These are phyloP conservation scores for Teratosphaeria pseudoeucalypti DNA, from an alignment of 2,329 filamentous ascomycete genomes.

Conservation along the genomic window DNA sequence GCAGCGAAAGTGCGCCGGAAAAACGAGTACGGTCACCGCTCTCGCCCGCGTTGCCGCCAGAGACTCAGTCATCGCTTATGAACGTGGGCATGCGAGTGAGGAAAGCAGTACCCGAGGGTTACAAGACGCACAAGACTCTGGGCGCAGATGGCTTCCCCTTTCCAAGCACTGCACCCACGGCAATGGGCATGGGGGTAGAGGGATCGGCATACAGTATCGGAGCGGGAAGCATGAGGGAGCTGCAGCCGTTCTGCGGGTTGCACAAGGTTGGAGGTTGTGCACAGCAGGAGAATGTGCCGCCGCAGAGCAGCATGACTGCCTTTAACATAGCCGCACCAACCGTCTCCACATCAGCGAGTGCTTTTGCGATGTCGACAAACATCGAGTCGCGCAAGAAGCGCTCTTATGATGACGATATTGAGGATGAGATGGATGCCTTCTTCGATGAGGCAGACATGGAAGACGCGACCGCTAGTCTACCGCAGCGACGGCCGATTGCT, in stretches of 20 bases:
- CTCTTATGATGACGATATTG: conserved; percentile 26
- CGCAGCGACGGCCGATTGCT: conserved; percentile 9
- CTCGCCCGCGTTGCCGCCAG: conserved; percentile 48
- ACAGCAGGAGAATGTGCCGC: conserved; percentile 39
- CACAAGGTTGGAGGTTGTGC: conserved; percentile 62
- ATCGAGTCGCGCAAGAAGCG: conserved; percentile 18
- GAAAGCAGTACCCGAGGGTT: conserved; percentile 87
- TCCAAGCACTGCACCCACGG: conserved; percentile 20
- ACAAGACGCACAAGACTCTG: conserved; percentile 59
- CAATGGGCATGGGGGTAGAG: conserved; percentile 19
- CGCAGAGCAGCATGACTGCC: conserved; percentile 10
- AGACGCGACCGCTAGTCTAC: neutral
- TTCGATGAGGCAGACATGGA: conserved; percentile 19
- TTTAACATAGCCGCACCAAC: conserved; percentile 27
- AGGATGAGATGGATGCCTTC: conserved; percentile 25
- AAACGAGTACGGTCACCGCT: conserved; percentile 14
- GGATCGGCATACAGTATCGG: conserved; percentile 7
- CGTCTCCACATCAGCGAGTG: conserved; percentile 30
- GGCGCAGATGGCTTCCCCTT: conserved; percentile 13
- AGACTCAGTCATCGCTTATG: conserved; percentile 71
- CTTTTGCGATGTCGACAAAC: conserved; percentile 16
- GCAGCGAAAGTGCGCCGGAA: conserved; percentile 3
- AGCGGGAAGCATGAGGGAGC: conserved; percentile 39
- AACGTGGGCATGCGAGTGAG: conserved; percentile 89
- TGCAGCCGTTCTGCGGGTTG: conserved; percentile 72